Evolutionary conservation across 1,139 yeast species (phyloP), one percentile per base, ranked within the genome.

Genomic region (Hyphopichia khmerensis): DNA sequence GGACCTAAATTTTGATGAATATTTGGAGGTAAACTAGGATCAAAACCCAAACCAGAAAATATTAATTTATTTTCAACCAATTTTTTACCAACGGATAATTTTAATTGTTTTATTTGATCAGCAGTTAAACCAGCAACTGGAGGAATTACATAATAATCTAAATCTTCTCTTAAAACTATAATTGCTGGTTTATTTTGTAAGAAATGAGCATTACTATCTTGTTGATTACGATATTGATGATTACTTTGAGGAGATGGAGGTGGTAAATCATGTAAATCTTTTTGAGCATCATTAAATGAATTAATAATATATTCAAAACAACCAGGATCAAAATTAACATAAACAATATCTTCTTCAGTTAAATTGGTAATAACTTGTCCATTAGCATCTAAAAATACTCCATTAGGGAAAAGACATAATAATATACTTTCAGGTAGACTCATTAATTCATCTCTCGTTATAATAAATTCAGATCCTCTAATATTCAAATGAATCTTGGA

Each of bases 71-170:
- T 81, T 18, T 69, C 56, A 15, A 80, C 72, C 47, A 93, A 69
- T 32, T 57, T 55, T 11, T 55, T 50, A 16, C 72, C 96, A 16
- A 90, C 95, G 47, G 79, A 77, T 38, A 78, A 60, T 61, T 91
- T 91, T 46, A 91, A 69, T 36, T 72, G 70, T 51, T 79, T 77
- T 76, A 90, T 82, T 40, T 73, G 72, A 24, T 75, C 80, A 24
- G 63, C 64, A 41, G 60, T 55, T 38, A 80, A 63, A 1, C 85
- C 85, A 3, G 70, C 60, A 8, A 66, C 62, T 2, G 91, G 89
- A 0, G 97, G 96, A 23, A 93, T 82, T 45, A 95, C 88, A 63
- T 91, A 95, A 65, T 80, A 95, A 60, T 95, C 99, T 51, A 95
- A 73, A 61, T 95, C 99, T 62, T 95, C 99, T 48, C 97, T 75